These are phyloP conservation scores for Schrenkiella parvula DNA, from an alignment of 345 rosid genomes.

Conservation along the genomic window DNA sequence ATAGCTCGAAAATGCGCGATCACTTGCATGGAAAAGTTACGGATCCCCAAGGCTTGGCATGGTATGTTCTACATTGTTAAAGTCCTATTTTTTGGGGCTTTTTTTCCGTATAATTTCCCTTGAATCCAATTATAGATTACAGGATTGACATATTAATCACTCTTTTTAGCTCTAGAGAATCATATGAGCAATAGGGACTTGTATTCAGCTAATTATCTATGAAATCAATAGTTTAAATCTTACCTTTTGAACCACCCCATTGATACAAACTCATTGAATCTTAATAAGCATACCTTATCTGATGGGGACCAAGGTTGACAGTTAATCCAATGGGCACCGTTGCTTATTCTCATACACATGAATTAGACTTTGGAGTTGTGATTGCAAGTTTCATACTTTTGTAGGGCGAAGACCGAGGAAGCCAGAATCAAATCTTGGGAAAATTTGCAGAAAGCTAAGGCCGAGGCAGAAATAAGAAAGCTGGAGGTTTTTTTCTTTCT, in stretches of 20 bases:
- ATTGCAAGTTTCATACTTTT: not conserved
- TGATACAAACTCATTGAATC: not conserved
- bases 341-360: not conserved
- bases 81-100: no score
- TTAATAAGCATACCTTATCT: not conserved
- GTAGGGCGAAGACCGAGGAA: conserved; percentile 79
- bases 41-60: conserved; percentile 47
- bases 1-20: conserved; percentile 56
- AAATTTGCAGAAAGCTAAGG: conserved; percentile 97
- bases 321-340: not conserved
- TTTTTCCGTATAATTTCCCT: no score
- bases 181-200: not conserved
- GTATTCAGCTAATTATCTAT: not conserved
- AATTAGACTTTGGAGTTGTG: not conserved
- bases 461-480: conserved; percentile 89
- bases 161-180: not conserved
- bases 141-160: not conserved
- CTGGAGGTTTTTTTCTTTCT: conserved; percentile 66
- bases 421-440: conserved; percentile 94
- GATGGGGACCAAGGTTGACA: not conserved
- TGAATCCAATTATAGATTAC: not conserved
- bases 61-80: conserved; percentile 79
- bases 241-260: not conserved
- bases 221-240: not conserved
- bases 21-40: conserved; percentile 62